Percentiles rank a stretch among this genome's conserved stretches.
Evolutionary conservation across 2,329 filamentous ascomycete species (phyloP).

Genomic region (Cladophialophora bantiana): DNA sequence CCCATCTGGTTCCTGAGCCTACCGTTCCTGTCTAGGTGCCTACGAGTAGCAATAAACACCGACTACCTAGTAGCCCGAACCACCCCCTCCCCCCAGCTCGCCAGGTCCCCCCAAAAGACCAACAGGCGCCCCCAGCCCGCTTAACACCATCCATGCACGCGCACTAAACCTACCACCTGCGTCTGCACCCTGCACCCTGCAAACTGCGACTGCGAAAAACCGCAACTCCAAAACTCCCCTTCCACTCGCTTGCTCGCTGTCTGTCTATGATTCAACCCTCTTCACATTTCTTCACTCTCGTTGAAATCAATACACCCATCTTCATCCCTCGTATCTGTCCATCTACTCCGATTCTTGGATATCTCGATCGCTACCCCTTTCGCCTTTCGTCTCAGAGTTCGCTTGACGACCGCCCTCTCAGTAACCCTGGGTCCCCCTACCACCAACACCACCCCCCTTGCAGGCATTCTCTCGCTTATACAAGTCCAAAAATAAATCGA

Average conservation of each 20-base stretch:
- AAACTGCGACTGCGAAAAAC: not conserved
- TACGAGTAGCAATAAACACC: not conserved
- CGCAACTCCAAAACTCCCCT: not conserved
- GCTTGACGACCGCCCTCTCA: not conserved
- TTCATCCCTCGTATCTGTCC: not conserved
- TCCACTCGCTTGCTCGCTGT: not conserved
- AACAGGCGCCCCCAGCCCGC: not conserved
- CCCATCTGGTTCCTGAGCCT: not conserved
- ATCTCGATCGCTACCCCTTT: not conserved
- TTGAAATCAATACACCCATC: not conserved
- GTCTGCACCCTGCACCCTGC: slow-evolving; percentile 3
- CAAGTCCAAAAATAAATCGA: slow-evolving; percentile 10
- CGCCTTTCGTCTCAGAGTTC: not conserved
- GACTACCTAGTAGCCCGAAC: not conserved
- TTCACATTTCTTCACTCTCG: slow-evolving; percentile 7
- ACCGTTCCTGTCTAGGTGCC: not conserved
- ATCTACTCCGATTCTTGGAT: not conserved
- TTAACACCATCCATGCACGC: not conserved
- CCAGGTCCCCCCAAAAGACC: not conserved
- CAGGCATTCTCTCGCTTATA: slow-evolving; percentile 17
- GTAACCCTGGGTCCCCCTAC: not conserved
- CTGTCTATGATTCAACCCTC: slow-evolving; percentile 3
- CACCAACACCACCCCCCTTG: not conserved
- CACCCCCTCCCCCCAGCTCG: not conserved
- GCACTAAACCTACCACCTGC: slow-evolving; percentile 1